phyloP scores from a whole-genome alignment of 2,329 filamentous ascomycete genomes.

The Hymenoscyphus salicellus region DNA sequence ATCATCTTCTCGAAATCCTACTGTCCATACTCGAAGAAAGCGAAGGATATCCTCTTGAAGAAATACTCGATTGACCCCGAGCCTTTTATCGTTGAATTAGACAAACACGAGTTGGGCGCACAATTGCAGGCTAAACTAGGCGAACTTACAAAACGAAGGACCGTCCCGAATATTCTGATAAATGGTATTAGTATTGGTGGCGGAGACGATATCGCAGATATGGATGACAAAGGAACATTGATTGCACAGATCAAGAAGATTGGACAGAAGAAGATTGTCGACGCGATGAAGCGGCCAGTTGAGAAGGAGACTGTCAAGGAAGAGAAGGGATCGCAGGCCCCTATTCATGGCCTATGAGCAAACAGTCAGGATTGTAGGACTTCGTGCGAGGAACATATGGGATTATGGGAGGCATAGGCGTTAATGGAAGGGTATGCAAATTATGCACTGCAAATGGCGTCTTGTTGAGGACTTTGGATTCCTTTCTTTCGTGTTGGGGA shows the following conservation, averaged over 20 bases:
- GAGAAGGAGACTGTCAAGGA: slow-evolving; percentile 9
- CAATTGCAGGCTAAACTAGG: slow-evolving; percentile 69
- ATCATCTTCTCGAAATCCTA: slow-evolving; percentile 96
- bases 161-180: slow-evolving; percentile 89
- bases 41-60: slow-evolving; percentile 80
- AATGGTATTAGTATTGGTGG: slow-evolving; percentile 88
- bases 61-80: slow-evolving; percentile 79
- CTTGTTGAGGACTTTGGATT: neutral
- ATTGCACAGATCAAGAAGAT: slow-evolving; percentile 69
- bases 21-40: slow-evolving; percentile 80
- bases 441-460: neutral
- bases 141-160: slow-evolving; percentile 73
- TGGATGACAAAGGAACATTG: slow-evolving; percentile 66
- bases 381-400: neutral
- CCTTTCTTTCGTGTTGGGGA: neutral
- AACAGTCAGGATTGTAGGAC: neutral
- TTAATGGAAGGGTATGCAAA: slow-evolving; percentile 3
- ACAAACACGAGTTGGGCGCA: slow-evolving; percentile 71
- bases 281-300: slow-evolving; percentile 14
- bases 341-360: slow-evolving; percentile 7
- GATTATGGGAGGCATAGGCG: slow-evolving; percentile 6
- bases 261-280: slow-evolving; percentile 59
- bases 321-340: neutral
- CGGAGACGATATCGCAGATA: slow-evolving; percentile 74
- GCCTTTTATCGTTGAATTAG: slow-evolving; percentile 87